Conservation (phyloP, 2,329 filamentous ascomycete genomes). For the Alternaria sp. region DNA sequence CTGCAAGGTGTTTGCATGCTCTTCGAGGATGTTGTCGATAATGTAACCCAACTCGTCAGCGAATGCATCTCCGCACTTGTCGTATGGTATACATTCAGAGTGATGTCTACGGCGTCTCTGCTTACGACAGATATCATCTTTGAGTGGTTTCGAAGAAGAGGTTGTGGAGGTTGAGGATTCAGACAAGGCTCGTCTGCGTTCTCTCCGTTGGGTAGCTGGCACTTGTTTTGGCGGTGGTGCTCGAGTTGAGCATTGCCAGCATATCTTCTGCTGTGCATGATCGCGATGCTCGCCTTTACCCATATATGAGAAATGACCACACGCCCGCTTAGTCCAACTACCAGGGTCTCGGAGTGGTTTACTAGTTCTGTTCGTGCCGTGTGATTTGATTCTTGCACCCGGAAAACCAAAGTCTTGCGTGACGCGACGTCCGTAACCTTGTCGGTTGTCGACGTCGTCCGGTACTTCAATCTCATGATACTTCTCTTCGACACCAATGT, state of each 20-base stretch:
- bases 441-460: constrained; percentile 39
- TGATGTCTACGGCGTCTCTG: constrained; percentile 21
- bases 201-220: constrained; percentile 7
- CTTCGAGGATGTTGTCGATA: constrained; percentile 54
- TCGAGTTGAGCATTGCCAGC: constrained; percentile 34
- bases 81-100: constrained; percentile 24
- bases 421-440: constrained; percentile 42
- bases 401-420: constrained; percentile 48
- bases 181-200: constrained; percentile 20
- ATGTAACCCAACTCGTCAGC: constrained; percentile 49
- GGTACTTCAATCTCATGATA: constrained; percentile 31
- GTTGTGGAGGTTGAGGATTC: constrained; percentile 24
- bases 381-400: constrained; percentile 40
- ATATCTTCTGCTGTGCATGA: constrained; percentile 25
- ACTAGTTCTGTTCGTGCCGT: constrained; percentile 17
- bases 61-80: constrained; percentile 38
- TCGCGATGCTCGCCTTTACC: constrained; percentile 23
- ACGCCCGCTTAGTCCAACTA: constrained; percentile 40
- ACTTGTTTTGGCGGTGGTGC: constrained; percentile 5
- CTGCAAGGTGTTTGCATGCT: constrained; percentile 51
- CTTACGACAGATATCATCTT: neutral
- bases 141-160: constrained; percentile 13
- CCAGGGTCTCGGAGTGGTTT: constrained; percentile 32
- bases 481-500: constrained; percentile 25
- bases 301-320: constrained; percentile 41